A percentile compares a stretch with the other conserved stretches of the same genome.
Evolutionary conservation across 163 green algal species (phyloP).

Genomic region (Prototheca wickerhamii): DNA sequence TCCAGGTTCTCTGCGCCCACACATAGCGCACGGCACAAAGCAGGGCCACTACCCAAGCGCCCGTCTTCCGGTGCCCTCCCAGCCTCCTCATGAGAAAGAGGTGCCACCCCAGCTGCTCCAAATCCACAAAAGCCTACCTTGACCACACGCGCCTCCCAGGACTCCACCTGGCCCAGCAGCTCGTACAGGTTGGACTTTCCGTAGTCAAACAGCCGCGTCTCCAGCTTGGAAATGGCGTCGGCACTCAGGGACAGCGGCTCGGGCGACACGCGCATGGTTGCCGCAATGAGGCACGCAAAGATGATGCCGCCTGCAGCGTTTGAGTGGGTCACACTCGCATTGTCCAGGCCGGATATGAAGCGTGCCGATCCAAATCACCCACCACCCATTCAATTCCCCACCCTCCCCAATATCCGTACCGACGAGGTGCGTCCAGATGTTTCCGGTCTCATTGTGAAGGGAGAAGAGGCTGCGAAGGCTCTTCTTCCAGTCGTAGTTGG

Average conservation of each 20-base stretch:
- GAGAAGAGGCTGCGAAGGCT: conserved; percentile 59
- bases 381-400: background rate
- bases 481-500: conserved; percentile 40
- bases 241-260: conserved; percentile 18
- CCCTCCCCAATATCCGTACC: conserved; percentile 32
- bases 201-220: conserved; percentile 12
- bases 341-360: too few relatives aligned
- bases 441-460: conserved; percentile 86
- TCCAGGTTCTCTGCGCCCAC: too few relatives aligned
- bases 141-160: conserved; percentile 11
- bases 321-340: background rate
- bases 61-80: too few relatives aligned
- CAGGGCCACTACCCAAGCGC: too few relatives aligned
- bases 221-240: conserved; percentile 10
- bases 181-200: conserved; percentile 27
- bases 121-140: background rate
- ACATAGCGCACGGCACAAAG: too few relatives aligned
- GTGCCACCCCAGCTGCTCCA: too few relatives aligned
- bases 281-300: conserved; percentile 60
- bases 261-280: conserved; percentile 28
- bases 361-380: too few relatives aligned
- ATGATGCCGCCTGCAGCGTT: conserved; percentile 62
- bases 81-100: too few relatives aligned
- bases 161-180: conserved; percentile 13
- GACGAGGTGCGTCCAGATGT: conserved; percentile 82